Conservation (phyloP, 805 yeast species). For the Cyberlindnera amylophila region DNA sequence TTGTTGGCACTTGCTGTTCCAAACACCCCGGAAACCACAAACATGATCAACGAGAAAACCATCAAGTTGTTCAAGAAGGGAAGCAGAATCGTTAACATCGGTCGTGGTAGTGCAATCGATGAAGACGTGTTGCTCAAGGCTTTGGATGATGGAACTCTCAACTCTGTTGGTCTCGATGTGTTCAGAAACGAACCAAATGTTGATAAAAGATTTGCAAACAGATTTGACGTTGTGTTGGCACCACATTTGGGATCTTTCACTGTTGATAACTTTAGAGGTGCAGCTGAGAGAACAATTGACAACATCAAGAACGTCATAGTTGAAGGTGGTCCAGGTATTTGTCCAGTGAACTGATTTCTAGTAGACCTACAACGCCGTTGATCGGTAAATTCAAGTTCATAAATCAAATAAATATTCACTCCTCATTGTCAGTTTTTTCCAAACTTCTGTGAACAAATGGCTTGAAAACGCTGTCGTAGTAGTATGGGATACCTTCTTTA, state of each 20-base stretch:
- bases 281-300: conserved; percentile 49
- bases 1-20: conserved; percentile 65
- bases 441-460: conserved; percentile 24
- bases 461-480: conserved; percentile 17
- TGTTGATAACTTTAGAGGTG: conserved; percentile 46
- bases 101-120: conserved; percentile 66
- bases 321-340: conserved; percentile 14
- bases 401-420: background rate
- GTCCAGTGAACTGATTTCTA: conserved; percentile 11
- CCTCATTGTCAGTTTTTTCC: conserved; percentile 21
- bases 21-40: conserved; percentile 50
- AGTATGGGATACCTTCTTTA: conserved; percentile 57
- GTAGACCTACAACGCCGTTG: too few species aligned
- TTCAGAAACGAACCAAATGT: conserved; percentile 59
- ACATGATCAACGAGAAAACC: conserved; percentile 46
- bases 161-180: conserved; percentile 73
- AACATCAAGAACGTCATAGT: conserved; percentile 34
- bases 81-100: conserved; percentile 64
- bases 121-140: conserved; percentile 60
- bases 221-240: conserved; percentile 62
- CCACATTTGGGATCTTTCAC: conserved; percentile 78
- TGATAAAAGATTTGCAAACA: conserved; percentile 43
- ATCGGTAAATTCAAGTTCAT: background rate
- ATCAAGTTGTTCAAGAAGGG: conserved; percentile 47
- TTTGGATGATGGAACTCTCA: conserved; percentile 52